Base-by-base conservation (phyloP, 176 grass and related monocot genomes). In the Pharus latifolius region DNA sequence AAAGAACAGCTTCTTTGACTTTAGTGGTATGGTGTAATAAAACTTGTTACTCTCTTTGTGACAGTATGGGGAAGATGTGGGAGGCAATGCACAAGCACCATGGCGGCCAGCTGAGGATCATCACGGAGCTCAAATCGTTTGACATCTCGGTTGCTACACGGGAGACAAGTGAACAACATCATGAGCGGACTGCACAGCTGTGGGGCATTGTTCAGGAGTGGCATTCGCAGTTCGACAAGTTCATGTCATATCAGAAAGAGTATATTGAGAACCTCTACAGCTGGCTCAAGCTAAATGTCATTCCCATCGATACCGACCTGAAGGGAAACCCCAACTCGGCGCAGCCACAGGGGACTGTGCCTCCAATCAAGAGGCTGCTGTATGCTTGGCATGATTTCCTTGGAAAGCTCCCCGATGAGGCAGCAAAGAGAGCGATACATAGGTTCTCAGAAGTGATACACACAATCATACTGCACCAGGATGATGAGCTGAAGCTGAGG, bases 11-110 rank as follows among this genome's bases (percentile, higher is more conserved):
- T n/a, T n/a, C n/a, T n/a, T n/a, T n/a, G n/a, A n/a, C n/a, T n/a
- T n/a, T n/a, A n/a, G n/a, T n/a, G n/a, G n/a, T 73, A 24, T 3
- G 10, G n/a, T 54, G 4, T 63, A 42, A 55, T 55, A 6, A 25
- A 31, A 30, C 62, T 15, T 69, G 28, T 69, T 75, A 23, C 49
- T 80, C 62, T 50, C n/a, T 26, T 61, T 53, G 14, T 80, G 8
- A 53, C 75, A 96, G 92, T 64, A 76, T 96, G 82, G 17, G 47
- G 58, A 51, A 63, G 6, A 96, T 96, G 92, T 96, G 92, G 92
- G 76, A 91, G 5, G 0, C 47, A 40, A 91, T 96, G 79, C 49
- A 78, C 15, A 5, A 2, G 22, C 82, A 91, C 3, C 88, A 96
- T 67, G 74, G 67, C 56, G 32, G 15, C 18, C 92, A 96, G 55